Conservation (phyloP, 106 monocot species). For the Narthecium ossifragum region DNA sequence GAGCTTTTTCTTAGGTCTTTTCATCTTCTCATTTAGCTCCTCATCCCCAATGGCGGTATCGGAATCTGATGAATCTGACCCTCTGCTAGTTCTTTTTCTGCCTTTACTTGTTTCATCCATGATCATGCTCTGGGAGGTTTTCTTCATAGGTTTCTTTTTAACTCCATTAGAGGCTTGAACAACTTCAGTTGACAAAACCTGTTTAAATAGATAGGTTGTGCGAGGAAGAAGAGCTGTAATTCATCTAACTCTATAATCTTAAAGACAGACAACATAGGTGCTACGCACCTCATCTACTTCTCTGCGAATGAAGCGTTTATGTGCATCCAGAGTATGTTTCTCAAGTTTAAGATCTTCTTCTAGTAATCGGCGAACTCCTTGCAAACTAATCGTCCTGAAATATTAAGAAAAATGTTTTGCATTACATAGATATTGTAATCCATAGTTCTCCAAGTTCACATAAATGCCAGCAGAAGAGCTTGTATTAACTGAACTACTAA, state of each 20-base stretch:
- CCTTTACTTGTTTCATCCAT: constrained; percentile 18
- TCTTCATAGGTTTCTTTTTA: constrained; percentile 34
- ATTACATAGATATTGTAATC: no score
- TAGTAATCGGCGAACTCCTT: constrained; percentile 66
- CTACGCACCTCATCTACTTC: constrained; percentile 54
- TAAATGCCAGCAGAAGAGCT: no score
- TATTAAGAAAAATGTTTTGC: no score
- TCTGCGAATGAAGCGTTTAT: constrained; percentile 64
- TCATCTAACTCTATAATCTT: no score
- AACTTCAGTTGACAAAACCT: constrained; percentile 39
- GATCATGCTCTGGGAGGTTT: constrained; percentile 15
- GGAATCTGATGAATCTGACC: constrained; percentile 38
- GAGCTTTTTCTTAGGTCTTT: constrained; percentile 47
- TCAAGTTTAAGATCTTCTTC: constrained; percentile 81
- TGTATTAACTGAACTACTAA: no score
- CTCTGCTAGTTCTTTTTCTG: constrained; percentile 22
- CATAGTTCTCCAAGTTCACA: no score
- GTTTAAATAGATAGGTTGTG: no score
- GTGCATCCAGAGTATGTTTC: constrained; percentile 62
- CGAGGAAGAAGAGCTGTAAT: no score
- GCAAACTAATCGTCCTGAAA: constrained; percentile 67
- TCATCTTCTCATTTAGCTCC: constrained; percentile 20
- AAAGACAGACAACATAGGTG: no score
- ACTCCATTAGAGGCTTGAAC: constrained; percentile 27
- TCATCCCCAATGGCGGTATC: constrained; percentile 40